Conservation (phyloP, 2,329 filamentous ascomycete species). For the Pyricularia sp. region DNA sequence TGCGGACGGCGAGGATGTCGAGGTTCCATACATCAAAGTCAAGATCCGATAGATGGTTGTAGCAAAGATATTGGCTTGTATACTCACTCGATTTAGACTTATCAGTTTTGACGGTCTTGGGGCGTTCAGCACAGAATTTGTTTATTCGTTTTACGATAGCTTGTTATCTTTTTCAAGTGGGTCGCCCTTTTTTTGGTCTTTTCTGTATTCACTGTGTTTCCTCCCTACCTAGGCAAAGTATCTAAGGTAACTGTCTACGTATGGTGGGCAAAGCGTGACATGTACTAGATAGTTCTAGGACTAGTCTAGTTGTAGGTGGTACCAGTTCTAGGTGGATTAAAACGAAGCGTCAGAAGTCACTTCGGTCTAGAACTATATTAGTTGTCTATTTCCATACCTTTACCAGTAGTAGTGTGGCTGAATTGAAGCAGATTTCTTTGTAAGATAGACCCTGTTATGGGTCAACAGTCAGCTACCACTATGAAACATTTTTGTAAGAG, state of each 20-base stretch:
- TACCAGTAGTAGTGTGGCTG: too few relatives aligned
- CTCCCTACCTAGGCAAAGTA: not conserved
- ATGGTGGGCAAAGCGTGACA: not conserved
- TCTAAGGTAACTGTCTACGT: too few relatives aligned
- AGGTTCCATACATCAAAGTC: conserved; percentile 94
- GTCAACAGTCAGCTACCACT: not conserved
- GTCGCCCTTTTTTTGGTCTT: not conserved
- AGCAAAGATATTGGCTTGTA: not conserved
- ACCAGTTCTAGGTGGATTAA: not conserved
- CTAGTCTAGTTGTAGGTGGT: too few relatives aligned
- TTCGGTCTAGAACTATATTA: not conserved
- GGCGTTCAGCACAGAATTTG: not conserved
- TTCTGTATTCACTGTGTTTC: not conserved
- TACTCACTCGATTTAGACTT: not conserved
- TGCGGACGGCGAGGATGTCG: conserved; percentile 80
- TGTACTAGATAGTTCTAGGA: too few relatives aligned
- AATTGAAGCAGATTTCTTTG: not conserved
- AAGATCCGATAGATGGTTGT: conserved; percentile 38
- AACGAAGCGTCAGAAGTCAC: not conserved
- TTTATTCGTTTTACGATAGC: not conserved
- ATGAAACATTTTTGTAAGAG: not conserved
- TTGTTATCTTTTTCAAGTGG: not conserved
- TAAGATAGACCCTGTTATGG: not conserved
- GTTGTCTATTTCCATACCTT: not conserved
- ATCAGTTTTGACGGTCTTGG: not conserved